These are phyloP conservation scores for Rhodocollybia butyracea DNA, from an alignment of 768 basidiomycete species.

Conservation along the genomic window DNA sequence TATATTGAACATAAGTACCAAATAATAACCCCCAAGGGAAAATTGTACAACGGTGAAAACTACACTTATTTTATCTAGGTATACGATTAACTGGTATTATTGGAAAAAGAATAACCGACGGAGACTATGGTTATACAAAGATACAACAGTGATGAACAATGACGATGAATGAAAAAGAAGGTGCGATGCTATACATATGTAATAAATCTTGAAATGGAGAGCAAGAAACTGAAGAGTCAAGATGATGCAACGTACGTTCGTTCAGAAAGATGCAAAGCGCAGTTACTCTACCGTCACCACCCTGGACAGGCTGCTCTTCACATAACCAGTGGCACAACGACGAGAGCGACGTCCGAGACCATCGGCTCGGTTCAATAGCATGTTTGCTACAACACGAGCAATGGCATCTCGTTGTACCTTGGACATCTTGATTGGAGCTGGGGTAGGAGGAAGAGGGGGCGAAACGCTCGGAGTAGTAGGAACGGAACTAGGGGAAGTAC, in stretches of 20 bases:
- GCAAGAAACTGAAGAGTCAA: not conserved
- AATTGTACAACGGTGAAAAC: conserved; percentile 5
- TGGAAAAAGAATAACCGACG: not conserved
- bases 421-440: not conserved
- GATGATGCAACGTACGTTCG: conserved; percentile 13
- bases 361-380: conserved; percentile 9
- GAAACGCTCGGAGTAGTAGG: not conserved
- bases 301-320: conserved; percentile 4
- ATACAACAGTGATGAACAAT: conserved; percentile 7
- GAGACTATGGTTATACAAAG: not conserved
- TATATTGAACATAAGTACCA: not conserved
- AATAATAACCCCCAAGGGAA: conserved; percentile 5
- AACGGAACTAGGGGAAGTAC: not conserved
- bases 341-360: not conserved
- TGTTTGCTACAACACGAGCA: conserved; percentile 5
- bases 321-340: not conserved
- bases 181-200: conserved; percentile 10
- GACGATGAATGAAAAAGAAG: not conserved
- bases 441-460: not conserved
- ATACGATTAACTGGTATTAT: conserved; percentile 3
- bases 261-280: not conserved
- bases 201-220: conserved; percentile 7
- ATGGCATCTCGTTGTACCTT: conserved; percentile 5
- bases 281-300: conserved; percentile 4
- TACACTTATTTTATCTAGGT: conserved; percentile 1